Evolutionary conservation across 768 basidiomycete genomes (phyloP), one percentile per base, ranked within the genome.

Genomic region (Hericium coralloides): DNA sequence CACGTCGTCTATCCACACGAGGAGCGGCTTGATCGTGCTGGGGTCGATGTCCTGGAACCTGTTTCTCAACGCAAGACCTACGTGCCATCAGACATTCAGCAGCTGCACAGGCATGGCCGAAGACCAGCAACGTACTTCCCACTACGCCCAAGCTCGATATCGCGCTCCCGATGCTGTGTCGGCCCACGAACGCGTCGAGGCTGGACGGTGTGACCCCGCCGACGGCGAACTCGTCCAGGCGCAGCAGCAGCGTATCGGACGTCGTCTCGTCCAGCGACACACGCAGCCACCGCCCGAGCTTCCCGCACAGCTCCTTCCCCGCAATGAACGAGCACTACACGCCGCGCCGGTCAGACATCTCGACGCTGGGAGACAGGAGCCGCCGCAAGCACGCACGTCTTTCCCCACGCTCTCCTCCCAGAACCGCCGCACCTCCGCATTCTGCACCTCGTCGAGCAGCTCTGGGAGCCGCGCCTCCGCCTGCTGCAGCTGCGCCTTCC

Each of bases 121-220:
- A 45, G 43, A 17, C n/a, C 43, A 18, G 43, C 10, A n/a, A 17
- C 43, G 18, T 20, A 45, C 43, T 45, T 45, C 20, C 43, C 0
- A 45, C 20, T 2, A 18, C 15, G 20, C 43, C 43, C 31, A 31
- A 17, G 26, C 43, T 25, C 6, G 58, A 52, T 3, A 66, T 52
- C 18, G 62, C 58, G 2, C 52, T 26, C 15, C 47, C 55, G n/a
- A 68, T 52, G 4, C 58, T 55, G 38, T 52, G 52, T 14, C 55
- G 37, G 4, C 65, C 68, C 10, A 64, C 22, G 3, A 63, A 62
- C 1, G 50, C 17, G 4, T 62, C 60, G 3, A 69, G 58, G 48
- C 55, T 62, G 12, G 60, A 62, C 12, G 61, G 63, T 1, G 64
- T 56, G 23, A 68, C 56, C 1, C 66, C 65, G 2, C 69, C 69